Evolutionary conservation across 805 yeast genomes (phyloP), one percentile per base, ranked within the genome.

Genomic region (Cyberlindnera subsufficiens): DNA sequence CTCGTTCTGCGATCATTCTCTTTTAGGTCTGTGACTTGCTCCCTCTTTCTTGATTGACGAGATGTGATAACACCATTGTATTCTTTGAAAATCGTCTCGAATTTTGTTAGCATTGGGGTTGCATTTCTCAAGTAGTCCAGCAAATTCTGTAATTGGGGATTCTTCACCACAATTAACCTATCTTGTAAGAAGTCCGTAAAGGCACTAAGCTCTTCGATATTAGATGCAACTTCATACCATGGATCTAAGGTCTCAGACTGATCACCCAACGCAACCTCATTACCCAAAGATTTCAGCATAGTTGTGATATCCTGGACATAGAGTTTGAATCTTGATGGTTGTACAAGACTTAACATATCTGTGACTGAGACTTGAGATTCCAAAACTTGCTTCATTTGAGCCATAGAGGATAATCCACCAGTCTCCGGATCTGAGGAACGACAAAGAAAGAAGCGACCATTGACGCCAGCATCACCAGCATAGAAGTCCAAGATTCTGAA

Each of bases 151-250:
- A 51, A 19, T 3, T 15, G 35, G 7, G 40, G 46, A n/a, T 47
- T 36, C 14, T 37, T 46, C 15, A 36, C 16, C 1, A 2, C 11
- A 2, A 32, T 33, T 6, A 52, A 19, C 19, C 47, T 52, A 1
- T 16, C 5, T 2, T 32, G 19, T 15, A 55, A 19, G 34, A 32
- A 52, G 3, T 43, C 39, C 6, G 49, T 13, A 18, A 58, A 58
- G 1, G 17, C 22, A 9, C 32, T 14, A 20, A 58, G 45, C 14
- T 52, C 53, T 3, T 30, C 39, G 7, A 35, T 19, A 22, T 47
- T 46, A 1, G 43, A 33, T 3, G 59, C 58, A 36, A 58, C 35
- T 37, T 58, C 62, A 46, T 54, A 58, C 62, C 61, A 58, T 32
- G 54, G 55, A 32, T 54, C 57, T 35, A 42, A n/a, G 5, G 41